These are phyloP conservation scores for Pseudopithomyces chartarum DNA, from an alignment of 2,329 filamentous ascomycete species.

Conservation along the genomic window DNA sequence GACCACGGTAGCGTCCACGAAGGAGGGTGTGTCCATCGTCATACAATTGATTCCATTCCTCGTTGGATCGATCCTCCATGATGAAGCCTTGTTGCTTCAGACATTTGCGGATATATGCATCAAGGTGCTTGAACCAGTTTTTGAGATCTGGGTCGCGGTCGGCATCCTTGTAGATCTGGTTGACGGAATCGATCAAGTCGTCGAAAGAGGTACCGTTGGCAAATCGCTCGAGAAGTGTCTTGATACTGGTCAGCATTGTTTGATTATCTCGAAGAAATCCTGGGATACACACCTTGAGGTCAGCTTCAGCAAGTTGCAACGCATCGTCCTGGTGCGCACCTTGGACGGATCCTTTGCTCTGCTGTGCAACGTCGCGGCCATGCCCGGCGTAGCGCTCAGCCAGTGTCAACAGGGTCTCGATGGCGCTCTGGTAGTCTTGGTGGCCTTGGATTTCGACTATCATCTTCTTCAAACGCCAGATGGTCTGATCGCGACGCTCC, in stretches of 20 bases:
- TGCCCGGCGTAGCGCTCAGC: constrained; percentile 86
- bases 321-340: constrained; percentile 69
- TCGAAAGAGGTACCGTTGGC: constrained; percentile 91
- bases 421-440: constrained; percentile 89
- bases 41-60: constrained; percentile 83
- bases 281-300: constrained; percentile 68
- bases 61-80: constrained; percentile 76
- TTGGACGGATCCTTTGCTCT: constrained; percentile 71
- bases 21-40: constrained; percentile 86
- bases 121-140: constrained; percentile 82
- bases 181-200: constrained; percentile 83
- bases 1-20: constrained; percentile 82
- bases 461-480: constrained; percentile 98
- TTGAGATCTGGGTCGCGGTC: constrained; percentile 85
- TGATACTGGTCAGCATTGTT: constrained; percentile 57
- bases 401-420: constrained; percentile 81
- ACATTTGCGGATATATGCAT: constrained; percentile 79
- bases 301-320: constrained; percentile 73
- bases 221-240: constrained; percentile 90
- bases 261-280: constrained; percentile 46
- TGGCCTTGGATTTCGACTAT: constrained; percentile 95
- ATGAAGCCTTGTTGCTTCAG: constrained; percentile 91
- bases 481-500: constrained; percentile 88
- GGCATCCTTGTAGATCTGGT: constrained; percentile 83
- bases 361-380: constrained; percentile 66